These are phyloP conservation scores for Senecio squalidus DNA, from an alignment of 140 eudicot genomes.

Conservation along the genomic window DNA sequence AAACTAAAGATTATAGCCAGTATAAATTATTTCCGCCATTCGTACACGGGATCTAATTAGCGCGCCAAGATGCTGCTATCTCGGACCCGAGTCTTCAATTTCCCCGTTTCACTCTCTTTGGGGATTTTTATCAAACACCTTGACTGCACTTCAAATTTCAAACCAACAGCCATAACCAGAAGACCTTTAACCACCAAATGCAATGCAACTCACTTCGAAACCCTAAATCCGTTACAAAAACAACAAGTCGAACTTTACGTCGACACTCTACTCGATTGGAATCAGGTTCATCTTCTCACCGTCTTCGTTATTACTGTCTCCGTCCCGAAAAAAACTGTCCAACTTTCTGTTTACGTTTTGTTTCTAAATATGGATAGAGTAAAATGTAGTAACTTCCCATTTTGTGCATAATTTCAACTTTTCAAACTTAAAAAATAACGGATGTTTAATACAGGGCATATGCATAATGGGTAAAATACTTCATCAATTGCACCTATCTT, in stretches of 20 bases:
- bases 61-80: conserved; percentile 50
- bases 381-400: no score
- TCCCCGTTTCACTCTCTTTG: conserved; percentile 24
- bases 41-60: not conserved
- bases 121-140: conserved; percentile 75
- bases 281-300: conserved; percentile 56
- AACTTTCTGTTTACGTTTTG: not conserved
- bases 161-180: conserved; percentile 18
- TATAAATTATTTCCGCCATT: not conserved
- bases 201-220: conserved; percentile 43
- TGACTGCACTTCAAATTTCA: conserved; percentile 29
- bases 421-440: no score
- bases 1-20: not conserved
- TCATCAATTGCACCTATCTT: no score
- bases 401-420: no score
- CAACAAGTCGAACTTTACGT: conserved; percentile 60
- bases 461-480: no score
- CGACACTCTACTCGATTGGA: conserved; percentile 79
- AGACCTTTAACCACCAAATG: conserved; percentile 23
- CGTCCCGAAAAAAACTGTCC: no score
- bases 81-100: conserved; percentile 12
- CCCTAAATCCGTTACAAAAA: conserved; percentile 53
- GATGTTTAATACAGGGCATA: no score
- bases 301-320: not conserved
- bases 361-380: no score